These are phyloP conservation scores for Phytophthora agathidicida DNA, from an alignment of 352 stramenopile genomes.

Conservation along the genomic window DNA sequence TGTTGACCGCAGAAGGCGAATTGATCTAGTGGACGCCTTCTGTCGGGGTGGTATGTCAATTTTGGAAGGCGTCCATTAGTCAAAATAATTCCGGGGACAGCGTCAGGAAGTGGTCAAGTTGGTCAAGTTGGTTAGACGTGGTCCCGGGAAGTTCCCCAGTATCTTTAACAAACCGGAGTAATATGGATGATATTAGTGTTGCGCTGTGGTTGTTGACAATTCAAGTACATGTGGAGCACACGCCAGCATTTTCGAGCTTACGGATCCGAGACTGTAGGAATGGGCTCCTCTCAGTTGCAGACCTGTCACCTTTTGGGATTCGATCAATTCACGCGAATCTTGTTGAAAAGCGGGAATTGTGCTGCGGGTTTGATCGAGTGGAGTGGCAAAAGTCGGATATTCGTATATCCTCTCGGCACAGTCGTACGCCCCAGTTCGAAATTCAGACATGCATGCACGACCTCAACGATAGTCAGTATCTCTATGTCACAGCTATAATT, in stretches of 20 bases:
- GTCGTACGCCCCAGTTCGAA: not conserved
- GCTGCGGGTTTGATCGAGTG: not conserved
- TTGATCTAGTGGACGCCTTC: too few relatives aligned
- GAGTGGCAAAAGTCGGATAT: not conserved
- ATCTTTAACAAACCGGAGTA: too few relatives aligned
- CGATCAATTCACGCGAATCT: slow-evolving; percentile 50
- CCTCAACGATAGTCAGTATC: not conserved
- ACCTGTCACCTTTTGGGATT: slow-evolving; percentile 45
- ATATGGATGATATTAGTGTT: slow-evolving; percentile 71
- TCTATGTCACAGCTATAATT: slow-evolving; percentile 6
- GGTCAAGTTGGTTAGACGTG: too few relatives aligned
- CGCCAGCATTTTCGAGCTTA: slow-evolving; percentile 5
- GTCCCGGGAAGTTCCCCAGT: too few relatives aligned
- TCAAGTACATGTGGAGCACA: slow-evolving; percentile 48
- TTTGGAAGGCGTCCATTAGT: too few relatives aligned
- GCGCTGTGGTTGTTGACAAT: slow-evolving; percentile 59
- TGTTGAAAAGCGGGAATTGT: not conserved
- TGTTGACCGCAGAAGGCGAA: too few relatives aligned
- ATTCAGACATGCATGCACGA: slow-evolving; percentile 35
- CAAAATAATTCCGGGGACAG: too few relatives aligned
- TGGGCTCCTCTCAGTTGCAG: slow-evolving; percentile 43
- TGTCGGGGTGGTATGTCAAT: too few relatives aligned
- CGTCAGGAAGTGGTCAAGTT: too few relatives aligned
- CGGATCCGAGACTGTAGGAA: slow-evolving; percentile 27
- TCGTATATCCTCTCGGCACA: not conserved